phyloP scores from a whole-genome alignment of 2,329 filamentous ascomycete genomes.

The Penicillium sp. region DNA sequence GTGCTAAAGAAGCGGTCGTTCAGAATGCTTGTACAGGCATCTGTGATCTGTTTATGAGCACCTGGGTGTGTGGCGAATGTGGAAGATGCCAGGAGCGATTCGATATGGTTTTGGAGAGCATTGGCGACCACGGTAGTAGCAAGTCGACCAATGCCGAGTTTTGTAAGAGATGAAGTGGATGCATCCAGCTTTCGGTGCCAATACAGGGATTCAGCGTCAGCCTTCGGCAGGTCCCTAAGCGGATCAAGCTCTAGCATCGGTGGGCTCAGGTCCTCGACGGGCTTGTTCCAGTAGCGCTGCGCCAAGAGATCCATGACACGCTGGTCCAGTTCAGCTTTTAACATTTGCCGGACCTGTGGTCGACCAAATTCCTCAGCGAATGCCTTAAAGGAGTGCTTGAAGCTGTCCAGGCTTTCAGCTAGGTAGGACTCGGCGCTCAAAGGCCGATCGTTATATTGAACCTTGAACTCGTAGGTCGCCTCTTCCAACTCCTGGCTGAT shows the following conservation, averaged over 20 bases:
- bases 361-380: slow-evolving; percentile 89
- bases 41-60: slow-evolving; percentile 86
- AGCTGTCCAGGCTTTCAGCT: slow-evolving; percentile 89
- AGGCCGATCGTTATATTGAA: slow-evolving; percentile 96
- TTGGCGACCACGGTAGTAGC: slow-evolving; percentile 89
- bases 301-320: slow-evolving; percentile 90
- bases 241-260: slow-evolving; percentile 68
- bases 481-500: slow-evolving; percentile 95
- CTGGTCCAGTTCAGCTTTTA: slow-evolving; percentile 92
- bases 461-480: slow-evolving; percentile 97
- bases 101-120: slow-evolving; percentile 81
- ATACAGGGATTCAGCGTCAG: slow-evolving; percentile 79
- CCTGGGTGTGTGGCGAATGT: slow-evolving; percentile 90
- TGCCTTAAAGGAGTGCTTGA: slow-evolving; percentile 97
- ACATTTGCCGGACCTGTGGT: slow-evolving; percentile 80
- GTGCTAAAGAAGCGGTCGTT: slow-evolving; percentile 97
- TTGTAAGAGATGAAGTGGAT: slow-evolving; percentile 84
- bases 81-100: slow-evolving; percentile 73
- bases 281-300: slow-evolving; percentile 96
- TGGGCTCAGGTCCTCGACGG: slow-evolving; percentile 76
- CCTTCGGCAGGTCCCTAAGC: slow-evolving; percentile 76
- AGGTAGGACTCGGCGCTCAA: slow-evolving; percentile 95
- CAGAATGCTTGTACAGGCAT: slow-evolving; percentile 84
- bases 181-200: slow-evolving; percentile 96
- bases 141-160: slow-evolving; percentile 87